Base-by-base conservation (phyloP, 352 stramenopile species). In the Halophytophthora polymorphica region DNA sequence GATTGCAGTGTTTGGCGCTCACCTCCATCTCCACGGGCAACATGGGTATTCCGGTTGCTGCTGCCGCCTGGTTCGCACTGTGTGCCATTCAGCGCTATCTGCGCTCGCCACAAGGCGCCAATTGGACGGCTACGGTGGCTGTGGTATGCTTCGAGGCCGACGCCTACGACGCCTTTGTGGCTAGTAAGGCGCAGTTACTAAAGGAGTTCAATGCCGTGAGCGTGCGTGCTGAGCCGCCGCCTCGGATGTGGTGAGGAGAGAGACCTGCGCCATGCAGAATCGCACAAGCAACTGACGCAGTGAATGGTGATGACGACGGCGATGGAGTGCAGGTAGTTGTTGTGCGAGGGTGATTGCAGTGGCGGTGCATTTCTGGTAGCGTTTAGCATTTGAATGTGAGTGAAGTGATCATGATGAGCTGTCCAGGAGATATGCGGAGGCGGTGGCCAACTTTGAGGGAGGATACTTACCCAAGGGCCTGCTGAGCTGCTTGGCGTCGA, bases 11-110 rank as follows among this genome's bases (percentile, higher is more conserved):
- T 44, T 61, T 91, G 2, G 76, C 73, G 6, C 57, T 88, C 36
- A 53, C 69, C 31, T 89, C 80, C 17, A 86, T 91, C 45, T 86
- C 80, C 1, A 89, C 80, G 0, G 77, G 80, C 2, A 83, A 77
- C 39, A 70, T 86, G 36, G 65, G 70, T 1, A 25, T 88, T 7
- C 72, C 74, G 8, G 45, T 59, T 2, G 61, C 67, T 8, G 38
- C 53, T 29, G 67, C 56, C 10, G 66, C 77, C 6, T 57, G 64
- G 48, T 66, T 72, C 50, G 77, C 56, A n/a, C 34, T 88, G 13
- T 70, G 72, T 50, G 60, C 63, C 12, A 76, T 83, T 48, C 66
- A 85, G 56, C 71, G 69, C 19, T 85, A 69, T 34, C 53, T 85
- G 17, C 64, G 74, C 8, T 60, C 56, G n/a, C n/a, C n/a, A n/a